Percentiles rank a stretch among this genome's conserved stretches.
Evolutionary conservation across 2,329 filamentous ascomycete genomes (phyloP).

Genomic region (Byssochlamys sp.): DNA sequence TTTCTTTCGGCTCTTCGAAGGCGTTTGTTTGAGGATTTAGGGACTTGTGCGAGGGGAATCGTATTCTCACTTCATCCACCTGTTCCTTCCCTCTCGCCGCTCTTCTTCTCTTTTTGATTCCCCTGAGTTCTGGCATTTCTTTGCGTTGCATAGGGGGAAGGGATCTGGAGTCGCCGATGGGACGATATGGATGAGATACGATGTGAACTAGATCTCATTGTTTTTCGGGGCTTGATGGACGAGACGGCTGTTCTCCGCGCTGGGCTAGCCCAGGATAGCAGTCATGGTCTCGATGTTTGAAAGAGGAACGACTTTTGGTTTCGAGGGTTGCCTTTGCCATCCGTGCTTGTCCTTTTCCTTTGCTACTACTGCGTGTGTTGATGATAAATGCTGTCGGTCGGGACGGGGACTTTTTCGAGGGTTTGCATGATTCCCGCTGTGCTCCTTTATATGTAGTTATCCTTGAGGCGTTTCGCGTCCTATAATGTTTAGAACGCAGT

Average conservation of each 20-base stretch:
- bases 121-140: conserved; percentile 14
- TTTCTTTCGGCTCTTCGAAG: conserved; percentile 21
- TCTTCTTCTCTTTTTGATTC: conserved; percentile 13
- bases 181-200: neutral
- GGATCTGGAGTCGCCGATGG: neutral
- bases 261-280: neutral
- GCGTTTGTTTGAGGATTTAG: conserved; percentile 26
- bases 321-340: neutral
- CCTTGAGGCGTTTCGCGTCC: neutral
- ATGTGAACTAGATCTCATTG: neutral
- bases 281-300: neutral
- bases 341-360: neutral
- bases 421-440: neutral
- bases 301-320: neutral
- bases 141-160: conserved; percentile 1
- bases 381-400: neutral
- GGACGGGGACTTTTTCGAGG: neutral
- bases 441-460: neutral
- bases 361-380: neutral
- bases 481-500: neutral
- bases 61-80: conserved; percentile 3
- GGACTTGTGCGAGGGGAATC: conserved; percentile 18
- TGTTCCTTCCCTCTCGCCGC: conserved; percentile 5
- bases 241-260: neutral
- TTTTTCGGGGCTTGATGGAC: neutral